Base-by-base conservation (phyloP, 1,284 basidiomycete species). In the Phellopilus nigrolimitatus region DNA sequence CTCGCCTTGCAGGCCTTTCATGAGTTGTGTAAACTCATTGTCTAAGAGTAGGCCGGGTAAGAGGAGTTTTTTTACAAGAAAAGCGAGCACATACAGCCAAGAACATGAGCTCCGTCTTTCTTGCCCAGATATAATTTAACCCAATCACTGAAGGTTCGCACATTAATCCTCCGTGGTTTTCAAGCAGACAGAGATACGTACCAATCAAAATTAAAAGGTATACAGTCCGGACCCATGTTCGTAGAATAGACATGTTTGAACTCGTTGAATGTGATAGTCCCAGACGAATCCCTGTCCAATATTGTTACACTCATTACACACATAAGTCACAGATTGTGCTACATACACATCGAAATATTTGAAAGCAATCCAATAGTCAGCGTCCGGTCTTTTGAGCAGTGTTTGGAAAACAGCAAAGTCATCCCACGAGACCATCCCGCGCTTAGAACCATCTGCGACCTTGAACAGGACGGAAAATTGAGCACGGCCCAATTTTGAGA, bases 1-100 rank as follows among this genome's bases (percentile, higher is more conserved):
- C 69, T 97, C 94, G 62, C 93, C 94, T 72, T 95, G 94, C 55
- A 97, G 78, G 39, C 92, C 94, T 70, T 95, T 97, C 91, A 97
- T 95, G 57, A 97, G 72, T 71, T 92, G 91, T 30, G 92, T 95
- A 70, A 97, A 97, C 70, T 97, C 93, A 65, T 88, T 87, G 71
- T 93, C 90, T 93, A 58, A 33, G 13, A 30, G 43, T 17, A 37
- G 51, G 52, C 42, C 57, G 49, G 34, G 19, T 41, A 40, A 44
- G 12, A 60, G 53, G 24, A 38, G 34, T 30, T 25, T 36, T 57
- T 47, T 12, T 12, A 49, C 37, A 27, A 25, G 22, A 25, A 21
- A n/a, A 38, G 10, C 37, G 25, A 38, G 15, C 28, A 76, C 86
- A 64, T 64, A 91, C 93, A 97, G 68, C 91, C 93, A 49, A 97